Evolutionary conservation across 768 basidiomycete genomes (phyloP).

Genomic region (Lactarius indigo): DNA sequence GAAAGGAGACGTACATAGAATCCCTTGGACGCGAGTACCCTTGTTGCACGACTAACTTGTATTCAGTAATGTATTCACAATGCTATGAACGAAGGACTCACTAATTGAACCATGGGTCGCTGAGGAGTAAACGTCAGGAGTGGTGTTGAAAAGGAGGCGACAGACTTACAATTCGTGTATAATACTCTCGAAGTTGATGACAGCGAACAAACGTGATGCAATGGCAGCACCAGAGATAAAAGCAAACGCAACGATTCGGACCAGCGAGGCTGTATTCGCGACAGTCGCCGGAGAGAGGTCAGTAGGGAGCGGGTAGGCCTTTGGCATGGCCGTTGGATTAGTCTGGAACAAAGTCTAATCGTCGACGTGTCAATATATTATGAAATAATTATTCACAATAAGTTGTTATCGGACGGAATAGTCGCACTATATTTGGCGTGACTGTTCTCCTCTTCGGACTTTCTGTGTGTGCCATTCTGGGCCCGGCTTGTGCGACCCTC

Average conservation of each 20-base stretch:
- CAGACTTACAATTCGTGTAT: slow-evolving; percentile 94
- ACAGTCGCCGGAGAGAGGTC: slow-evolving; percentile 69
- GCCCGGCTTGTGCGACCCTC: too few relatives aligned
- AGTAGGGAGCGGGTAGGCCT: slow-evolving; percentile 70
- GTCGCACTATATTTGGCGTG: too few relatives aligned
- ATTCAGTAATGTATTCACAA: neutral
- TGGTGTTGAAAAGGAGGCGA: neutral
- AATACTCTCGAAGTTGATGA: slow-evolving; percentile 97
- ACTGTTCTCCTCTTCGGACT: neutral
- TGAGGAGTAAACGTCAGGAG: slow-evolving; percentile 31
- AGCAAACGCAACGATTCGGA: slow-evolving; percentile 85
- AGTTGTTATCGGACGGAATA: neutral
- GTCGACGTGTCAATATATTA: neutral
- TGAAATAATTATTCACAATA: neutral
- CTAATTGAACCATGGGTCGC: slow-evolving; percentile 99
- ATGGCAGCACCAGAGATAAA: slow-evolving; percentile 94
- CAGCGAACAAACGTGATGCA: slow-evolving; percentile 94
- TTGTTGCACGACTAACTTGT: slow-evolving; percentile 79
- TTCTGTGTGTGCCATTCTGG: neutral
- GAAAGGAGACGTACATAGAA: slow-evolving; percentile 74
- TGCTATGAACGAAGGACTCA: slow-evolving; percentile 42
- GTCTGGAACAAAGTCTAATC: neutral
- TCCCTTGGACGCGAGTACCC: slow-evolving; percentile 84
- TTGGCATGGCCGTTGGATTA: slow-evolving; percentile 51
- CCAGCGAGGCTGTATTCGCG: slow-evolving; percentile 82